These are phyloP conservation scores for Nigrospora osmanthi DNA, from an alignment of 2,329 filamentous ascomycete genomes.

Conservation along the genomic window DNA sequence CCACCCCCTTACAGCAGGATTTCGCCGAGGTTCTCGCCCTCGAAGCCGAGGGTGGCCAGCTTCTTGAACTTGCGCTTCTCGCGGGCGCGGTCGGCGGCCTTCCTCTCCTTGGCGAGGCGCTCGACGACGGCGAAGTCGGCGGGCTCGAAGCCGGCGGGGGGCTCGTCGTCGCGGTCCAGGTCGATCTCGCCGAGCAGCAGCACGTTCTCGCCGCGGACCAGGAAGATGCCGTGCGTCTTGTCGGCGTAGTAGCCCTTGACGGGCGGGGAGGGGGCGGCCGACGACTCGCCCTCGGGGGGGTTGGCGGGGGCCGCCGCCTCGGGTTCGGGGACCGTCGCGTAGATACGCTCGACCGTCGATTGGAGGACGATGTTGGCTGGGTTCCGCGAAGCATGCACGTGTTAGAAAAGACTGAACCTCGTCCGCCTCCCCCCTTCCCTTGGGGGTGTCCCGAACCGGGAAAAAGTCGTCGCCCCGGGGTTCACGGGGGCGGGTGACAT, in stretches of 20 bases:
- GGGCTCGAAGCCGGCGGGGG: slow-evolving; percentile 58
- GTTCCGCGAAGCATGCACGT: background rate
- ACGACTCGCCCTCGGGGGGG: background rate
- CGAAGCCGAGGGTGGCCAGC: slow-evolving; percentile 73
- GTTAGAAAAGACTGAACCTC: background rate
- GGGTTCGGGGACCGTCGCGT: slow-evolving; percentile 34
- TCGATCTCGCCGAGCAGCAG: slow-evolving; percentile 92
- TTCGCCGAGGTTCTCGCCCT: slow-evolving; percentile 76
- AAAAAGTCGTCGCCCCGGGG: too few species aligned
- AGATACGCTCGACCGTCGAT: slow-evolving; percentile 84
- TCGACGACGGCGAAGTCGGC: slow-evolving; percentile 65
- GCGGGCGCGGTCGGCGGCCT: slow-evolving; percentile 57
- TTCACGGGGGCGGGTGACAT: slow-evolving; percentile 21
- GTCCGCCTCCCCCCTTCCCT: background rate
- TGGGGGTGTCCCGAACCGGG: background rate
- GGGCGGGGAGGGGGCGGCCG: slow-evolving; percentile 12
- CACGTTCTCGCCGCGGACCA: slow-evolving; percentile 96
- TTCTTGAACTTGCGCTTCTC: slow-evolving; percentile 69
- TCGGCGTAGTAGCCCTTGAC: slow-evolving; percentile 65
- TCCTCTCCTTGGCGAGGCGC: slow-evolving; percentile 64
- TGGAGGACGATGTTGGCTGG: slow-evolving; percentile 91
- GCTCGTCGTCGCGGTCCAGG: slow-evolving; percentile 88
- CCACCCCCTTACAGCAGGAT: slow-evolving; percentile 50
- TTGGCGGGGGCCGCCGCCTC: slow-evolving; percentile 10
- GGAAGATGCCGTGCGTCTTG: slow-evolving; percentile 75